These are phyloP conservation scores for Microcera coccophila DNA, from an alignment of 2,329 filamentous ascomycete species.

Conservation along the genomic window DNA sequence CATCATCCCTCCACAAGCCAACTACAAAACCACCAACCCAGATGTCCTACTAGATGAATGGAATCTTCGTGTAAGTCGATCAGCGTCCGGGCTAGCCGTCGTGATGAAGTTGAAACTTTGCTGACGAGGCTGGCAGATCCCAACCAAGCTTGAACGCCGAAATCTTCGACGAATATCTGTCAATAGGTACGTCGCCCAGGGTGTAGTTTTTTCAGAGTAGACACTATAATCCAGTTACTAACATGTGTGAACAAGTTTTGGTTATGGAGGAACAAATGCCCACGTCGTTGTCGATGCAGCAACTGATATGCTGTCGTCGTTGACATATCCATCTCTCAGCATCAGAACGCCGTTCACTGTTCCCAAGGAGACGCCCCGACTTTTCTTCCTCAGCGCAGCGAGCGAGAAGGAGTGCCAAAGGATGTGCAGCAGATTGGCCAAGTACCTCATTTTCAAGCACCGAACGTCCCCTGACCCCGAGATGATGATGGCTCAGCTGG, in stretches of 20 bases:
- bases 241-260: too few species aligned
- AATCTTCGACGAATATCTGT: slow-evolving; percentile 8
- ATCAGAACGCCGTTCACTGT: too few species aligned
- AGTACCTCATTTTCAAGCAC: too few species aligned
- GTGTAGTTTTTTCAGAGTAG: not conserved
- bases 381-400: slow-evolving; percentile 20
- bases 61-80: slow-evolving; percentile 25
- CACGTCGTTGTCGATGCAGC: slow-evolving; percentile 28
- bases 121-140: too few species aligned
- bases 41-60: slow-evolving; percentile 24
- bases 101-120: too few species aligned
- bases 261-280: slow-evolving; percentile 28
- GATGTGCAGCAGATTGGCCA: slow-evolving; percentile 11
- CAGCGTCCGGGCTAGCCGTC: too few species aligned
- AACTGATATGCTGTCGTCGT: slow-evolving; percentile 5
- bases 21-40: slow-evolving; percentile 29
- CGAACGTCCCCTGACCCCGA: slow-evolving; percentile 1
- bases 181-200: slow-evolving; percentile 6
- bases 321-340: too few species aligned
- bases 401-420: slow-evolving; percentile 16
- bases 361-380: slow-evolving; percentile 4
- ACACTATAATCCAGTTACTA: slow-evolving; percentile 6
- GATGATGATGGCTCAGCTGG: slow-evolving; percentile 9
- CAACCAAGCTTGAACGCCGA: slow-evolving; percentile 1
- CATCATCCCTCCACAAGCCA: slow-evolving; percentile 30